Evolutionary conservation across 1,139 yeast genomes (phyloP).

Genomic region (Candida tropicalis): DNA sequence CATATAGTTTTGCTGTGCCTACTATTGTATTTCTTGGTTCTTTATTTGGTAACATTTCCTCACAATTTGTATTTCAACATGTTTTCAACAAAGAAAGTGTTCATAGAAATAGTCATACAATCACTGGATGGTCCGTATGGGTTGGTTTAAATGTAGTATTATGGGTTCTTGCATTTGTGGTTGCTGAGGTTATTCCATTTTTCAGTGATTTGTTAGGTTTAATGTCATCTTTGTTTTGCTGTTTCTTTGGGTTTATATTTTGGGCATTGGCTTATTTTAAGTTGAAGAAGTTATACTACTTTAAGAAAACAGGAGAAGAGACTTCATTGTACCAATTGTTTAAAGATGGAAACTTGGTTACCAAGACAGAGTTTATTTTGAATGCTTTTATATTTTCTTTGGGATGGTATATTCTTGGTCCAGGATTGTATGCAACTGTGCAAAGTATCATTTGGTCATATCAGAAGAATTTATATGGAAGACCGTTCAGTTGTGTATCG

Average conservation of each 20-base stretch:
- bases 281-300: slow-evolving; percentile 26
- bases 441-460: slow-evolving; percentile 55
- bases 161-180: slow-evolving; percentile 58
- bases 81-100: slow-evolving; percentile 44
- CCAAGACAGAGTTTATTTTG: slow-evolving; percentile 34
- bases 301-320: slow-evolving; percentile 23
- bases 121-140: slow-evolving; percentile 58
- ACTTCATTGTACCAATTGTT: slow-evolving; percentile 20
- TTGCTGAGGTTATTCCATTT: slow-evolving; percentile 67
- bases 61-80: slow-evolving; percentile 50
- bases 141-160: slow-evolving; percentile 38
- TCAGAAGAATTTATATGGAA: slow-evolving; percentile 48
- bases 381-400: slow-evolving; percentile 42
- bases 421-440: slow-evolving; percentile 58
- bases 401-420: slow-evolving; percentile 59
- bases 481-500: slow-evolving; percentile 38
- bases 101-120: slow-evolving; percentile 52
- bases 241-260: slow-evolving; percentile 67
- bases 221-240: slow-evolving; percentile 65
- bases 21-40: slow-evolving; percentile 60
- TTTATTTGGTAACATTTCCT: slow-evolving; percentile 55
- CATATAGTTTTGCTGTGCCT: slow-evolving; percentile 64
- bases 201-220: slow-evolving; percentile 58
- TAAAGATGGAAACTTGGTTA: slow-evolving; percentile 20
- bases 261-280: slow-evolving; percentile 64